These are phyloP conservation scores for Talaromyces amestolkiae DNA, from an alignment of 2,329 filamentous ascomycete genomes.

Conservation along the genomic window DNA sequence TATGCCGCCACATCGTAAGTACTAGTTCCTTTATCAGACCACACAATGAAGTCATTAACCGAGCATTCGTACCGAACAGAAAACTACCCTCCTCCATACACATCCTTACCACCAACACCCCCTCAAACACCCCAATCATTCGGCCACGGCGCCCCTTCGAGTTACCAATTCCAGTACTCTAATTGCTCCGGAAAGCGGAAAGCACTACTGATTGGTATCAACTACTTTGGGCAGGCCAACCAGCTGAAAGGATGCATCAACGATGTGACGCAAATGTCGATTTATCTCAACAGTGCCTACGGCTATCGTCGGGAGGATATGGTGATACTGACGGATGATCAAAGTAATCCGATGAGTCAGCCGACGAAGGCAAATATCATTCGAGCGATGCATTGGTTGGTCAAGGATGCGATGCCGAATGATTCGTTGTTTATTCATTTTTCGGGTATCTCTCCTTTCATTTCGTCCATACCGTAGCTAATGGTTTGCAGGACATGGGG, in stretches of 20 bases:
- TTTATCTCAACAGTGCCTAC: slow-evolving; percentile 79
- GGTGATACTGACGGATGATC: slow-evolving; percentile 94
- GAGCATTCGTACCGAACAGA: slow-evolving; percentile 6
- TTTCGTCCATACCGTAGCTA: not conserved
- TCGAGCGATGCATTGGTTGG: slow-evolving; percentile 97
- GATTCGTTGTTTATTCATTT: slow-evolving; percentile 97
- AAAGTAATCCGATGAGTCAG: slow-evolving; percentile 94
- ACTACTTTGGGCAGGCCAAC: slow-evolving; percentile 89
- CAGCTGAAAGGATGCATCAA: slow-evolving; percentile 93
- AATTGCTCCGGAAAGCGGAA: slow-evolving; percentile 84
- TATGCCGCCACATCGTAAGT: slow-evolving; percentile 10
- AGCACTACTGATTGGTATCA: slow-evolving; percentile 89
- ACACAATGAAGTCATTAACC: not conserved
- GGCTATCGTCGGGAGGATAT: slow-evolving; percentile 94
- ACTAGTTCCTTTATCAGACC: not conserved
- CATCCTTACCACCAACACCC: slow-evolving; percentile 14
- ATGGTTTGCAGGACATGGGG: slow-evolving; percentile 61
- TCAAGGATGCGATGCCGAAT: slow-evolving; percentile 86
- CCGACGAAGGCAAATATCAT: slow-evolving; percentile 94
- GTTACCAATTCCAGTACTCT: slow-evolving; percentile 89
- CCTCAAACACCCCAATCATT: slow-evolving; percentile 66
- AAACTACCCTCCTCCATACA: slow-evolving; percentile 10
- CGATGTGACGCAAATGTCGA: slow-evolving; percentile 94
- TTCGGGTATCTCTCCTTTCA: slow-evolving; percentile 60
- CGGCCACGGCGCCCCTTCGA: slow-evolving; percentile 73